Percentiles rank a stretch among this genome's conserved stretches.
Conservation (phyloP, 345 rosid genomes). For the Citrus maxima region DNA sequence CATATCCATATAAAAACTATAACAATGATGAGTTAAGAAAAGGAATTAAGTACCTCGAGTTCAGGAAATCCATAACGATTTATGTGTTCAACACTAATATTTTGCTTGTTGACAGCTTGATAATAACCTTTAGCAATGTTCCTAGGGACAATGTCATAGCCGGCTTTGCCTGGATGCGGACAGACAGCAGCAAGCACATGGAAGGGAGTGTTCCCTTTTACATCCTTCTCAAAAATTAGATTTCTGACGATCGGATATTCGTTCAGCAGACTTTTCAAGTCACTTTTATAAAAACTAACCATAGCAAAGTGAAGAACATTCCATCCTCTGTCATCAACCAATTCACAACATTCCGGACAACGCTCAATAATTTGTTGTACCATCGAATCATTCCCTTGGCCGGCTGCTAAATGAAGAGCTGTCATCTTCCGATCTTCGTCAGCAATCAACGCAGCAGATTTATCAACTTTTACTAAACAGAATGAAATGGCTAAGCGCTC, state of each 20-base stretch:
- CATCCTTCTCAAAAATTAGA: not conserved
- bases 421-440: not conserved
- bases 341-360: not conserved
- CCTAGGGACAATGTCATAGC: not conserved
- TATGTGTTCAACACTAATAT: not conserved
- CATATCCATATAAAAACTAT: not conserved
- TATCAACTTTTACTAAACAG: no score
- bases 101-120: not conserved
- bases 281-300: not conserved
- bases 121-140: not conserved
- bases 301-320: conserved; percentile 4
- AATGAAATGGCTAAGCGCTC: no score
- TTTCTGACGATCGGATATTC: rapidly evolving
- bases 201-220: not conserved
- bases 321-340: not conserved
- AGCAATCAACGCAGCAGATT: not conserved
- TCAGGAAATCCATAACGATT: not conserved
- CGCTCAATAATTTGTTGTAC: rapidly evolving
- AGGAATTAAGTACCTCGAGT: not conserved
- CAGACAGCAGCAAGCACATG: not conserved
- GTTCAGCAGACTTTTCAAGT: rapidly evolving
- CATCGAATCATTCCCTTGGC: rapidly evolving
- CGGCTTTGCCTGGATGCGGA: rapidly evolving
- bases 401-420: conserved; percentile 1
- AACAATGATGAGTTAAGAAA: no score